Conservation (phyloP, 345 rosid genomes). For the Salix arbutifolia region DNA sequence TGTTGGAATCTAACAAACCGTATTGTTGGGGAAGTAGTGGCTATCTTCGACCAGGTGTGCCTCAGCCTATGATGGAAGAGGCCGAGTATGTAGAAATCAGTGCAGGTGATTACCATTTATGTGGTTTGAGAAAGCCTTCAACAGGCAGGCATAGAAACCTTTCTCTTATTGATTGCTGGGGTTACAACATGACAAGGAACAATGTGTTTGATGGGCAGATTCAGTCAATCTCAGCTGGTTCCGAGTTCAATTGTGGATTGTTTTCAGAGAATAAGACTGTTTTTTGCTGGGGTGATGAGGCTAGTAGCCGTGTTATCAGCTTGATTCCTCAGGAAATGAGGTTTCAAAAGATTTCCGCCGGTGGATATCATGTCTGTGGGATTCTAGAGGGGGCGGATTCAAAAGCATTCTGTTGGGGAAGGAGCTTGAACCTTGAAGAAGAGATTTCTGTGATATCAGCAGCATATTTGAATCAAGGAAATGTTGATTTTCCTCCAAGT, state of each 20-base stretch:
- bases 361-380: conserved; percentile 97
- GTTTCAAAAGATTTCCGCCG: conserved; percentile 86
- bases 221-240: conserved; percentile 77
- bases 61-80: conserved; percentile 85
- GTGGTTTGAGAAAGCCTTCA: conserved; percentile 70
- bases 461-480: conserved; percentile 39
- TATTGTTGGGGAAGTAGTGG: conserved; percentile 97
- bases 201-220: conserved; percentile 68
- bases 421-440: conserved; percentile 72
- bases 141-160: conserved; percentile 44
- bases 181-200: conserved; percentile 89
- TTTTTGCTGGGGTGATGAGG: conserved; percentile 95
- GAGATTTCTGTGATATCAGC: conserved; percentile 48
- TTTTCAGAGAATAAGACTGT: conserved; percentile 65
- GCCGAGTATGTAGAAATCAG: conserved; percentile 84
- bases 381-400: conserved; percentile 55
- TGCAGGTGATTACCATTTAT: conserved; percentile 95
- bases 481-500: conserved; percentile 69
- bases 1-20: conserved; percentile 80
- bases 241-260: conserved; percentile 87
- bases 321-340: conserved; percentile 59
- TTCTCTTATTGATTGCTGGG: conserved; percentile 90
- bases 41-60: conserved; percentile 89
- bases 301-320: conserved; percentile 75
- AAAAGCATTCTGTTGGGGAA: conserved; percentile 80